Percentiles rank a stretch among this genome's conserved stretches.
Conservation (phyloP, 2,329 filamentous ascomycete species). For the Acrocalymma vagum region DNA sequence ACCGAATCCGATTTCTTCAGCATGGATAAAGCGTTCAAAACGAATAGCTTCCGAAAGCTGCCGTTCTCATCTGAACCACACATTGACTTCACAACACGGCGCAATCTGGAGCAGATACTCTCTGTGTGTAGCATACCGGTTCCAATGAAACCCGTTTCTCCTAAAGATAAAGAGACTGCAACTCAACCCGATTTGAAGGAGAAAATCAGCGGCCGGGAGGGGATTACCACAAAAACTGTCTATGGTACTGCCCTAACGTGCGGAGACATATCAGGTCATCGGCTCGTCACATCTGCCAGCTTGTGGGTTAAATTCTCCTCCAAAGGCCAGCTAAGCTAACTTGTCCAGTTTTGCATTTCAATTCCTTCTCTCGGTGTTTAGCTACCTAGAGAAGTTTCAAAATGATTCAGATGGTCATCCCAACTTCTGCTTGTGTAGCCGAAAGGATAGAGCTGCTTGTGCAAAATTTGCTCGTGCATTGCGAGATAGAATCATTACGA, state of each 20-base stretch:
- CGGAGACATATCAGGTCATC: slow-evolving; percentile 20
- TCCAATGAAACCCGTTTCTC: not conserved
- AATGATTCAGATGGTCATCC: too few relatives aligned
- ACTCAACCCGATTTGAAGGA: not conserved
- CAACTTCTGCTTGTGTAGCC: too few relatives aligned
- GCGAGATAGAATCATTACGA: too few relatives aligned
- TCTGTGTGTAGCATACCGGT: slow-evolving; percentile 16
- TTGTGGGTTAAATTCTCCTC: slow-evolving; percentile 5
- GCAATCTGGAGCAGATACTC: slow-evolving; percentile 19
- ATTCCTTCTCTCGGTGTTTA: slow-evolving; percentile 3
- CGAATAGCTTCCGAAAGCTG: too few relatives aligned
- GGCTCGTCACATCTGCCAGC: slow-evolving; percentile 8
- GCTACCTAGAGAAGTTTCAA: not conserved
- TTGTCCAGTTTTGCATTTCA: slow-evolving; percentile 4
- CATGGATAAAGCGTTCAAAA: too few relatives aligned
- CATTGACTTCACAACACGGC: slow-evolving; percentile 9
- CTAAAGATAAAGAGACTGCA: too few relatives aligned
- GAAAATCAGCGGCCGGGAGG: too few relatives aligned
- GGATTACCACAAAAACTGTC: not conserved
- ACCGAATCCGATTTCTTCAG: too few relatives aligned
- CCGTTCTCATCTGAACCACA: not conserved
- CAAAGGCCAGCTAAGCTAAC: not conserved
- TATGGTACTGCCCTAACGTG: slow-evolving; percentile 13
- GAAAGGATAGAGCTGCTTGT: too few relatives aligned
- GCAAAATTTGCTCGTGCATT: too few relatives aligned